Evolutionary conservation across 768 basidiomycete genomes (phyloP).

Genomic region (Collybia sordida): DNA sequence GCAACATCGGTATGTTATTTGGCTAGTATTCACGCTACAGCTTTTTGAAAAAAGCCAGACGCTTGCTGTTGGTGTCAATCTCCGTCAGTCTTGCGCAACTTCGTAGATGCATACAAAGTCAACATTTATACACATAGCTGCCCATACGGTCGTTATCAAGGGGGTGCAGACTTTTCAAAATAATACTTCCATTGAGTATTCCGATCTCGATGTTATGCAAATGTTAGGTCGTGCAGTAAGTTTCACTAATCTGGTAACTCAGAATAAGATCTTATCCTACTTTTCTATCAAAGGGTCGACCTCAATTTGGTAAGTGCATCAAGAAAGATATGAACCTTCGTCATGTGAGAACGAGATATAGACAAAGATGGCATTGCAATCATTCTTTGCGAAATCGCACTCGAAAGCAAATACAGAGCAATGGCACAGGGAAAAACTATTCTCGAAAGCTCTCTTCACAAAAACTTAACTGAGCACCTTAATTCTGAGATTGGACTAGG

Average conservation of each 20-base stretch:
- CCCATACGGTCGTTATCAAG: slow-evolving; percentile 91
- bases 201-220: slow-evolving; percentile 91
- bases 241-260: neutral
- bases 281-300: slow-evolving; percentile 68
- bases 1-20: slow-evolving; percentile 72
- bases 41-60: slow-evolving; percentile 52
- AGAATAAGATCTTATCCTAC: neutral
- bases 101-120: neutral
- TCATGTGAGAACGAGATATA: slow-evolving; percentile 21
- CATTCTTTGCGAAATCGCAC: slow-evolving; percentile 75
- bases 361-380: slow-evolving; percentile 84
- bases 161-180: slow-evolving; percentile 84
- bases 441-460: slow-evolving; percentile 85
- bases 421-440: slow-evolving; percentile 71
- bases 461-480: slow-evolving; percentile 84
- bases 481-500: slow-evolving; percentile 91
- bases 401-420: slow-evolving; percentile 70
- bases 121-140: slow-evolving; percentile 49
- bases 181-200: slow-evolving; percentile 72
- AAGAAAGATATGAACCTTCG: neutral
- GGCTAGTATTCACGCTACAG: neutral
- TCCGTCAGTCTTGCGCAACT: slow-evolving; percentile 56
- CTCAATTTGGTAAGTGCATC: slow-evolving; percentile 72
- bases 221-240: slow-evolving; percentile 94
- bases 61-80: slow-evolving; percentile 93